Base-by-base conservation (phyloP, 1,139 yeast genomes). In the Wickerhamiella pararugosa region DNA sequence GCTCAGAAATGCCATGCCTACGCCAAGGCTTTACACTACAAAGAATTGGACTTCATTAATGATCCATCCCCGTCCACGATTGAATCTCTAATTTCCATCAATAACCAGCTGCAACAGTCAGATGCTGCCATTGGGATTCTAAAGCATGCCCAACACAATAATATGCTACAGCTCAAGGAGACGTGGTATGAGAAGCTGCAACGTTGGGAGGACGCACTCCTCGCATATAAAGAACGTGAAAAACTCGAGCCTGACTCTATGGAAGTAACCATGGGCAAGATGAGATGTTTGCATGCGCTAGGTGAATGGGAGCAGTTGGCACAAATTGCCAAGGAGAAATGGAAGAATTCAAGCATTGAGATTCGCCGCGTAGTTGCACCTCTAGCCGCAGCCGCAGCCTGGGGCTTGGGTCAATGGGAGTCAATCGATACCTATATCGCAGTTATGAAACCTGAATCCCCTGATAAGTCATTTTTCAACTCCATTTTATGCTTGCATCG, bases 321-420 rank as follows among this genome's bases (percentile, higher is more conserved):
- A 7, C 82, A 79, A 48, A 66, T 90, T 44, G 95, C 97, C 0
- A 80, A 76, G 52, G 79, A 78, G 38, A 83, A 82, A 56, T 92
- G 98, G 98, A 68, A 66, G 28, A 68, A 68, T 36, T 74, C 94
- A 1, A 66, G 81, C 3, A 70, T 76, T 39, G 95, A 83, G 27
- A 76, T 76, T 40, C 73, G 78, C 53, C 67, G 94, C 47, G 75
- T 79, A n/a, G 87, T 92, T 51, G 97, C 98, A 1, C 98, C 98
- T 1, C 65, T 92, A 43, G 98, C 98, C 0, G 98, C 97, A 0
- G 97, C 97, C 2, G 97, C 98, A 0, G 84, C 97, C 1, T 90
- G 98, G 98, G 97, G 97, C n/a, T 67, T 90, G 39, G 90, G 90
- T 1, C 92, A 84, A 58, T 92, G 98, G 98, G 96, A 86, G 53